Evolutionary conservation across 2,329 filamentous ascomycete species (phyloP).

Genomic region (Arthrobotrys megalospora): DNA sequence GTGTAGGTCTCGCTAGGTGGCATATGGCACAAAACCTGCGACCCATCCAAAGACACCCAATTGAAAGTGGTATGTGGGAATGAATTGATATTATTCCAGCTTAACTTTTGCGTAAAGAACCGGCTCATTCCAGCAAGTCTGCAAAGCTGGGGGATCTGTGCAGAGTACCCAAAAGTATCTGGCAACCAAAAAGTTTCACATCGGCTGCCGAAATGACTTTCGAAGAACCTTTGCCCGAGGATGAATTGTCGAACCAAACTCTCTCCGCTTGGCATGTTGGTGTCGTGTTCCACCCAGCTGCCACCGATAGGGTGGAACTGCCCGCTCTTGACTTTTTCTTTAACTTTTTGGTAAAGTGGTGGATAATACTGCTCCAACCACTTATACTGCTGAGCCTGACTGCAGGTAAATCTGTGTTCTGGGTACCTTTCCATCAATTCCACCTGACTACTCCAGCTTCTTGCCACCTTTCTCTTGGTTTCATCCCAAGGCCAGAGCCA

Average conservation of each 20-base stretch:
- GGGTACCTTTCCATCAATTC: constrained; percentile 95
- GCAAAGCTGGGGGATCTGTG: constrained; percentile 93
- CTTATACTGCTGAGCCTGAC: constrained; percentile 97
- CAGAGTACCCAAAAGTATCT: constrained; percentile 97
- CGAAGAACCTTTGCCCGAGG: constrained; percentile 94
- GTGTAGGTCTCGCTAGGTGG: constrained; percentile 93
- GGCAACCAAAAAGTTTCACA: constrained; percentile 97
- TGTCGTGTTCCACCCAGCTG: constrained; percentile 99
- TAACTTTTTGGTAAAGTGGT: constrained; percentile 88
- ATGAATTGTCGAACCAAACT: constrained; percentile 94
- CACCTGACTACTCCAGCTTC: constrained; percentile 97
- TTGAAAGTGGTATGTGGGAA: constrained; percentile 99
- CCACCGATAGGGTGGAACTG: constrained; percentile 95
- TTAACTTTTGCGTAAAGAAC: constrained; percentile 98
- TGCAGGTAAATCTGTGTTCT: constrained; percentile 91
- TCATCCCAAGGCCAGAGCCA: constrained; percentile 99
- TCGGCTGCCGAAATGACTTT: constrained; percentile 89
- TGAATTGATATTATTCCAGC: constrained; percentile 99
- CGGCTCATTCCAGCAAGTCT: constrained; percentile 94
- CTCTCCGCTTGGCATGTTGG: constrained; percentile 95
- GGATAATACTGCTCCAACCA: constrained; percentile 95
- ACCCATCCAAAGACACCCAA: constrained; percentile 96
- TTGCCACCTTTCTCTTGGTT: constrained; percentile 90
- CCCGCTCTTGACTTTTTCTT: constrained; percentile 88
- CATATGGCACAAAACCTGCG: constrained; percentile 98